Evolutionary conservation across 495 filamentous ascomycete genomes (phyloP), one percentile per base, ranked within the genome.

Genomic region (Amniculicola lignicola): DNA sequence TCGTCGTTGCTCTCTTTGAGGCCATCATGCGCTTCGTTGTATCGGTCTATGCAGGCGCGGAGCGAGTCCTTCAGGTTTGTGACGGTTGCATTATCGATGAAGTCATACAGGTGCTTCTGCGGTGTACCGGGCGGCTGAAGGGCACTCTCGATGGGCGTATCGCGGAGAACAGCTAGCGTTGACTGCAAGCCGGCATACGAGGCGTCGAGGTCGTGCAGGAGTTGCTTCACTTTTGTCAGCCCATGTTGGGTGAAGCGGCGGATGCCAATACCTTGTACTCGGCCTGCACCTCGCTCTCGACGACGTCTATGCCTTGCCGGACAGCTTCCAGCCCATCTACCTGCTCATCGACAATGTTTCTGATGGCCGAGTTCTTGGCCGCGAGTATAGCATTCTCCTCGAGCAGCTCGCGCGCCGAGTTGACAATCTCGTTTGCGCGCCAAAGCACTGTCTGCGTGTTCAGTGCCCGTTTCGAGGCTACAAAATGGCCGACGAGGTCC

Each of bases 381-480:
- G 76, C 79, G 11, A 92, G 79, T 7, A 90, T 75, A 27, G 89
- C 86, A 52, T 85, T 86, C 59, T 91, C 84, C 66, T 95, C 89
- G 50, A 96, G 72, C 21, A 87, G 79, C 21, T 78, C 74, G 36
- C 90, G 84, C 22, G 90, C 87, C 7, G 81, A 72, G 31, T 82
- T 88, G 37, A 93, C 87, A 31, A 98, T 84, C 62, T 92, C 85
- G 65, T 94, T 88, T 52, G 92, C 93, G 36, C 89, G 88, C 70
- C 84, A 84, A 35, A 96, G 89, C 59, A 90, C 83, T 40, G 73
- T 79, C 61, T 92, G 88, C 1, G 88, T 90, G n/a, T 87, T 86
- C 2, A 98, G 81, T 6, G 92, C 91, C 22, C 89, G 82, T 72
- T 97, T 98, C 2, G 94, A 88, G 35, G 84, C 85, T 14, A 96